These are phyloP conservation scores for Mycotypha africana DNA, from an alignment of 371 early-diverging fungal species.

Conservation along the genomic window DNA sequence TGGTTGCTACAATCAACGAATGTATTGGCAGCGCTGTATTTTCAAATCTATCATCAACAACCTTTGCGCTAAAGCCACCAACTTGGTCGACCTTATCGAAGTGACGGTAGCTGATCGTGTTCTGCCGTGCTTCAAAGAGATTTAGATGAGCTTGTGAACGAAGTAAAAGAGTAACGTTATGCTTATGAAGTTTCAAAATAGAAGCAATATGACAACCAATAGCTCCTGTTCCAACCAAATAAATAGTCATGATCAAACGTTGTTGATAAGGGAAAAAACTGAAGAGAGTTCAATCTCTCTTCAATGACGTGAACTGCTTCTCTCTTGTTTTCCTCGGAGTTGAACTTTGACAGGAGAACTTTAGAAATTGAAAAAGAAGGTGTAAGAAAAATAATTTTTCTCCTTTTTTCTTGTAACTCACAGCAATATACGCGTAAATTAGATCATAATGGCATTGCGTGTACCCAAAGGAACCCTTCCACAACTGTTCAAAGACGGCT, in stretches of 20 bases:
- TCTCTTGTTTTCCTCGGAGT: not conserved
- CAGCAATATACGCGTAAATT: slow-evolving; percentile 20
- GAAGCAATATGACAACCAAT: slow-evolving; percentile 37
- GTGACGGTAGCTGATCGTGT: slow-evolving; percentile 20
- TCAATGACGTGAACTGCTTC: too few relatives aligned
- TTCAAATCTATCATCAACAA: not conserved
- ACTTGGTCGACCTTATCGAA: slow-evolving; percentile 2
- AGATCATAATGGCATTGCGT: slow-evolving; percentile 81
- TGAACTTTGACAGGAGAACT: too few relatives aligned
- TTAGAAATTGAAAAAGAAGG: too few relatives aligned
- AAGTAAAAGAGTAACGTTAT: slow-evolving; percentile 29
- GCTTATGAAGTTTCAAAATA: slow-evolving; percentile 14
- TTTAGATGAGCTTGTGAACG: slow-evolving; percentile 17
- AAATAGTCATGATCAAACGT: too few relatives aligned
- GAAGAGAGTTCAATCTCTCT: too few relatives aligned
- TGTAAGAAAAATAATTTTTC: too few relatives aligned
- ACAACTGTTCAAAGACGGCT: slow-evolving; percentile 95
- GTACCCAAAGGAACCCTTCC: slow-evolving; percentile 86
- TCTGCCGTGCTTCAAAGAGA: slow-evolving; percentile 17
- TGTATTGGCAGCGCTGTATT: slow-evolving; percentile 9
- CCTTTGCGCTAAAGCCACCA: slow-evolving; percentile 11
- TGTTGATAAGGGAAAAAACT: too few relatives aligned
- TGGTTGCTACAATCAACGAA: slow-evolving; percentile 30
- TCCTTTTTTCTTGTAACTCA: too few relatives aligned
- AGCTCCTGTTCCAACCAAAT: slow-evolving; percentile 43